Evolutionary conservation across 169 alveolate species (phyloP).

Genomic region (Plasmodium ovale): DNA sequence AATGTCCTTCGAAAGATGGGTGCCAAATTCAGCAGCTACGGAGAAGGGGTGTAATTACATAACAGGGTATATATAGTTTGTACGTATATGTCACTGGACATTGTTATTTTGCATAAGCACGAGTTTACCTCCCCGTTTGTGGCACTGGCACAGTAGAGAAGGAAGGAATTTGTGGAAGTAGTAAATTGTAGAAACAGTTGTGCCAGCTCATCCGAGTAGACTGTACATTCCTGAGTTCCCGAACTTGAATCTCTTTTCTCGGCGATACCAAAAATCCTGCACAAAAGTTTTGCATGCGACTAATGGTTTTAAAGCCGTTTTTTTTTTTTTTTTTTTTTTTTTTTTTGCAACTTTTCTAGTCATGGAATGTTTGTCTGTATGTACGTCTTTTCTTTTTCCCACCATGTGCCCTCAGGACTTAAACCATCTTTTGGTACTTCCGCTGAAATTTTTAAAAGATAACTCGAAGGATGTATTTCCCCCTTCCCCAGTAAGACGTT

Average conservation of each 20-base stretch:
- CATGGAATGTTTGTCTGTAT: too few relatives aligned
- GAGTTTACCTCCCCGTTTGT: conserved; percentile 59
- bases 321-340: too few relatives aligned
- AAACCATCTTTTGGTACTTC: conserved; percentile 30
- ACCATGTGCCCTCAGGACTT: conserved; percentile 34
- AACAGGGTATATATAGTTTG: too few relatives aligned
- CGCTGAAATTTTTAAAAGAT: conserved; percentile 41
- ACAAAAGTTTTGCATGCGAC: too few relatives aligned
- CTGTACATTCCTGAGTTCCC: conserved; percentile 34
- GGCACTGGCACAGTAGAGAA: conserved; percentile 46
- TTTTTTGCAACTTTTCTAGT: too few relatives aligned
- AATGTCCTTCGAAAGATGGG: conserved; percentile 31
- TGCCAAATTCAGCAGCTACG: conserved; percentile 27
- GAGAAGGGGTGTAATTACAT: neutral
- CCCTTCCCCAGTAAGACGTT: conserved; percentile 21
- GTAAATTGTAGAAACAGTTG: conserved; percentile 24
- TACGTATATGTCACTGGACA: too few relatives aligned
- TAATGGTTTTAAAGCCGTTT: too few relatives aligned
- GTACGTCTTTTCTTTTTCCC: neutral
- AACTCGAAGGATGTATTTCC: conserved; percentile 26
- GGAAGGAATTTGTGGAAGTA: conserved; percentile 6
- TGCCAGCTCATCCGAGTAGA: conserved; percentile 5
- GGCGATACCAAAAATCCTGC: conserved; percentile 39
- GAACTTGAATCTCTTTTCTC: conserved; percentile 11
- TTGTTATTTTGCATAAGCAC: too few relatives aligned